Conservation (phyloP, 108 stramenopile species). For the Cyclostephanos tholiformis region DNA sequence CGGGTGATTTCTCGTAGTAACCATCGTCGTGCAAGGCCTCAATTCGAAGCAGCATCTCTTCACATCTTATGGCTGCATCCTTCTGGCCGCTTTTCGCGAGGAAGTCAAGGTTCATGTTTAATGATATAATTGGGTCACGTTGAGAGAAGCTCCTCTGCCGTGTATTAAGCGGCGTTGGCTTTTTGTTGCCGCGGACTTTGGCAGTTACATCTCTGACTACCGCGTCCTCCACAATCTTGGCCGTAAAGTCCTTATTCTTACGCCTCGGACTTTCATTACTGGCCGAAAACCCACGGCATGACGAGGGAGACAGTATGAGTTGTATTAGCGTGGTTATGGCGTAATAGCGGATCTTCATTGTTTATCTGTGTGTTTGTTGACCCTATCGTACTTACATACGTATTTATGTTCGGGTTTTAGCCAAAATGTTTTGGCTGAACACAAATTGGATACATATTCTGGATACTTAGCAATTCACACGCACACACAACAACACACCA, state of each 20-base stretch:
- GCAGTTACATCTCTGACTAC: constrained; percentile 13
- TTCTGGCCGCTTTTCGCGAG: constrained; percentile 56
- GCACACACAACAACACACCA: too few relatives aligned
- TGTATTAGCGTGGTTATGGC: not conserved
- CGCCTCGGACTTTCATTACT: constrained; percentile 1
- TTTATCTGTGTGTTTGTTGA: too few relatives aligned
- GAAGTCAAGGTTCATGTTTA: constrained; percentile 76
- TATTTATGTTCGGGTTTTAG: too few relatives aligned
- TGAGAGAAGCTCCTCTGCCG: constrained; percentile 18
- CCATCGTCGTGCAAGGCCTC: constrained; percentile 68
- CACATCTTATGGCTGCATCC: constrained; percentile 61
- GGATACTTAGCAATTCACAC: too few relatives aligned
- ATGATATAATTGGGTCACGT: constrained; percentile 61
- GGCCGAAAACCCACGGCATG: constrained; percentile 14
- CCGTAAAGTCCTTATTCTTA: constrained; percentile 8
- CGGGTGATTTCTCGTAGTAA: constrained; percentile 68
- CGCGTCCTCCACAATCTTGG: constrained; percentile 9
- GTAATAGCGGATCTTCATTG: constrained; percentile 2
- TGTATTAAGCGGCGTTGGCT: not conserved
- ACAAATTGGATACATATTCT: too few relatives aligned
- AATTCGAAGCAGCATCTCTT: constrained; percentile 70
- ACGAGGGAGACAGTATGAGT: not conserved
- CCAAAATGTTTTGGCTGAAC: too few relatives aligned
- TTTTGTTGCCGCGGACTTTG: constrained; percentile 7
- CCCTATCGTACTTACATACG: too few relatives aligned